A percentile compares a stretch with the other conserved stretches of the same genome.
phyloP scores from a whole-genome alignment of 306 rosid species.

The Potentilla sterilis region DNA sequence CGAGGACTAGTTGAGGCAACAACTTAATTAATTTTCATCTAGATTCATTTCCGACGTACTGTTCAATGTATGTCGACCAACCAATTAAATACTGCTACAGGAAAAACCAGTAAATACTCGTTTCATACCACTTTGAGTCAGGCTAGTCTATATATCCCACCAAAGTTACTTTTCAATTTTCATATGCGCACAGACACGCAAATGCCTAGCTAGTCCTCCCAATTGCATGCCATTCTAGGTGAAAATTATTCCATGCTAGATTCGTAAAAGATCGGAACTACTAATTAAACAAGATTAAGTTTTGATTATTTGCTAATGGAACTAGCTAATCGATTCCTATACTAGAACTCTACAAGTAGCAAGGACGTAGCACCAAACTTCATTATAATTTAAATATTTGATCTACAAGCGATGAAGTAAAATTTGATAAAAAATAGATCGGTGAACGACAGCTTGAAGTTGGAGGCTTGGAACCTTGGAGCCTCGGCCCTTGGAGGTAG shows the following conservation, averaged over 20 bases:
- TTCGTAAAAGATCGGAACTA: not conserved
- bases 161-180: not conserved
- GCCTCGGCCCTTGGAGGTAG: not conserved
- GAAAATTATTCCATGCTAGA: not conserved
- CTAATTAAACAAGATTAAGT: not conserved
- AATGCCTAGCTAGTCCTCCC: not conserved
- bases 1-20: no score
- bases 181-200: not conserved
- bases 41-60: no score
- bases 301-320: not conserved
- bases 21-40: no score
- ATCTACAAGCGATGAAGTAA: not conserved
- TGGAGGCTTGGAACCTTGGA: not conserved
- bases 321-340: not conserved
- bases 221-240: not conserved
- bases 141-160: not conserved
- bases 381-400: not conserved
- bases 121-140: not conserved
- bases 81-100: not conserved
- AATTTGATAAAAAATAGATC: not conserved
- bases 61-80: not conserved
- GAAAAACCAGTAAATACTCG: not conserved
- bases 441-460: not conserved
- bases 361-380: not conserved
- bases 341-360: not conserved